Base-by-base conservation (phyloP, 2,329 filamentous ascomycete genomes). In the Simplicillium sp. region DNA sequence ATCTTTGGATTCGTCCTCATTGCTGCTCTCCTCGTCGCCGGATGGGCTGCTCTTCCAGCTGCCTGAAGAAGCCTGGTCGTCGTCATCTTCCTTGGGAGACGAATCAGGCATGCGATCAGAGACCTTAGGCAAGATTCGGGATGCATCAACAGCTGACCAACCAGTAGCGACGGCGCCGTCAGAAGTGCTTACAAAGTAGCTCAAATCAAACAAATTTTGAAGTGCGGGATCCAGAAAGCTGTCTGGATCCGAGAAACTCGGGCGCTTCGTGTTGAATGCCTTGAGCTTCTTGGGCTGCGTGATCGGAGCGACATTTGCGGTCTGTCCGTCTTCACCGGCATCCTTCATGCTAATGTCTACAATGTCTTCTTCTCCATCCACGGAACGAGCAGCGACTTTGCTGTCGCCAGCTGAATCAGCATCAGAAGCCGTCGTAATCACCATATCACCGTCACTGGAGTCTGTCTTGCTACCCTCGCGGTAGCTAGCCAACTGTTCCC, bases 321-420 rank as follows among this genome's bases (percentile, higher is more conserved):
- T 37, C 36, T 44, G 41, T 29, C 50, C 47, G 11, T 45, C 46
- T 14, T 71, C 66, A 13, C 55, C 55, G 3, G 67, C 65, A 50
- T 87, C 82, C 40, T 79, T 80, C 82, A 96, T 89, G 1, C 84
- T 85, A 13, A 98, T 81, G 55, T 96, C 86, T 6, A 97, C 85
- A 53, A 96, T 78, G 46, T 87, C 87, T 46, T 96, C 89, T 58
- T 96, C 90, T 9, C 87, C 85, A 56, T 89, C 82, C 2, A 94
- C 75, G 3, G 89, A 95, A 20, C 78, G 75, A 35, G 87, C 82
- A 43, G 82, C 76, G 36, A 95, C 72, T 54, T 83, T 84, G 16
- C 75, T 70, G 48, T 84, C 84, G 9, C 74, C 76, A 4, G 80
- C 80, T 4, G 79, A 82, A 46, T 84, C 77, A 3, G 74, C 76